Evolutionary conservation across 805 yeast genomes (phyloP), one percentile per base, ranked within the genome.

Genomic region (Metschnikowia bowlesiae): DNA sequence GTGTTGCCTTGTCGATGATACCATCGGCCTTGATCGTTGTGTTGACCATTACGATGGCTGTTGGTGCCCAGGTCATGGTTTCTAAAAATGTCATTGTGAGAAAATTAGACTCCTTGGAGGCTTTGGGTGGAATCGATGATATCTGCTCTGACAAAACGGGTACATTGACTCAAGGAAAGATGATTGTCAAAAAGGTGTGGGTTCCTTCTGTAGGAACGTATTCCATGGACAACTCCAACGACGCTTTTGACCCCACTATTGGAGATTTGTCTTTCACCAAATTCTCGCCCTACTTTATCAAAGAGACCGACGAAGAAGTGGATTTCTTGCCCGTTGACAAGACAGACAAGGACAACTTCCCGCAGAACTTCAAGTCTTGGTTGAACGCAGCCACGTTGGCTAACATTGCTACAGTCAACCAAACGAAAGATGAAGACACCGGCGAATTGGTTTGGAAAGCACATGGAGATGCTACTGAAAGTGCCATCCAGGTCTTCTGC

Each of bases 61-160:
- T 84, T 58, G 86, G 95, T 54, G 83, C 96, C 55, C 81, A 82
- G 59, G 82, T 79, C 37, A 82, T 89, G 83, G 83, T 82, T n/a
- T 64, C 73, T 37, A 78, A 83, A 62, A 73, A 84, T 58, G 94
- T 87, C 33, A 82, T 86, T 66, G 88, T 87, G 7, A 75, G 92
- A 59, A 87, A 84, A 58, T 73, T 86, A 54, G 92, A 86, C 63
- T 84, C 92, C 1, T 74, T 86, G 44, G 94, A 86, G 62, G 89
- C 88, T 38, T 71, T 86, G 41, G 94, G 94, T 26, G 85, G 89
- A 16, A 85, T 87, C 49, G 83, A 84, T 57, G 89, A 85, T 57
- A 84, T 86, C 55, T 86, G 92, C 63, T 86, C 91, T 1, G 94
- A 86, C 69, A 86, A 86, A 62, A 86, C 94, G 8, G 94, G 94